phyloP scores from a whole-genome alignment of 768 basidiomycete genomes.

The Dendrothele bispora region DNA sequence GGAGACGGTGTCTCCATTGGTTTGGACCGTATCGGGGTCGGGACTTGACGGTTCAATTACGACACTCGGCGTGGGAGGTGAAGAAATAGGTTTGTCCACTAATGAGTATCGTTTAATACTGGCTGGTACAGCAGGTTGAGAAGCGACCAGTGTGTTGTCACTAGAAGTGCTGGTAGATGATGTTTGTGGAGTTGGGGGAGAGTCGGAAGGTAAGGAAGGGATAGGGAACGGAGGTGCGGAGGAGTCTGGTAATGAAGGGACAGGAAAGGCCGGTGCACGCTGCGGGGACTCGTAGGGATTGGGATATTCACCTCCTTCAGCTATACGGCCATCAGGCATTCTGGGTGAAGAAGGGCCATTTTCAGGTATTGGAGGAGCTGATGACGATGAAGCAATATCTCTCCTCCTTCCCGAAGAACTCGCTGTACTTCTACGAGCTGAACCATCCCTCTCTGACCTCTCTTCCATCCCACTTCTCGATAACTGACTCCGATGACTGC shows the following conservation, averaged over 20 bases:
- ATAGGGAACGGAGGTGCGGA: slow-evolving; percentile 16
- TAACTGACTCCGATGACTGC: slow-evolving; percentile 47
- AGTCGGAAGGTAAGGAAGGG: slow-evolving; percentile 11
- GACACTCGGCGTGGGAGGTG: slow-evolving; percentile 39
- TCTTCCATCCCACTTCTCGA: slow-evolving; percentile 45
- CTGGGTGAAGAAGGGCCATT: slow-evolving; percentile 48
- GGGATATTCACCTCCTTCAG: slow-evolving; percentile 7
- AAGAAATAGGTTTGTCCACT: slow-evolving; percentile 62
- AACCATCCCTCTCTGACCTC: slow-evolving; percentile 36
- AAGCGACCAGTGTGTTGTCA: slow-evolving; percentile 24
- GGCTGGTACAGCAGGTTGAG: slow-evolving; percentile 51
- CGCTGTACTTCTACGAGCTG: slow-evolving; percentile 40
- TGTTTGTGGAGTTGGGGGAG: slow-evolving; percentile 19
- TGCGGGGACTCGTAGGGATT: slow-evolving; percentile 8
- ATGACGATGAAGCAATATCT: slow-evolving; percentile 27
- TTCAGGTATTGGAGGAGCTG: slow-evolving; percentile 20
- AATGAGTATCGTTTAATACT: slow-evolving; percentile 79
- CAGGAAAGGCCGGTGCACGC: slow-evolving; percentile 5
- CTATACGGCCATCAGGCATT: slow-evolving; percentile 39
- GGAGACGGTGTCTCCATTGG: slow-evolving; percentile 27
- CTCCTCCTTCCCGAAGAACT: slow-evolving; percentile 36
- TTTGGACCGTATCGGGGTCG: slow-evolving; percentile 23
- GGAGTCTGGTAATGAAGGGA: slow-evolving; percentile 2
- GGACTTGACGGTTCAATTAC: slow-evolving; percentile 54
- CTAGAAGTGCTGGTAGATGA: no score